Evolutionary conservation across 2,329 filamentous ascomycete species (phyloP), one percentile per base, ranked within the genome.

Genomic region (Ceratocystiopsis sp.): DNA sequence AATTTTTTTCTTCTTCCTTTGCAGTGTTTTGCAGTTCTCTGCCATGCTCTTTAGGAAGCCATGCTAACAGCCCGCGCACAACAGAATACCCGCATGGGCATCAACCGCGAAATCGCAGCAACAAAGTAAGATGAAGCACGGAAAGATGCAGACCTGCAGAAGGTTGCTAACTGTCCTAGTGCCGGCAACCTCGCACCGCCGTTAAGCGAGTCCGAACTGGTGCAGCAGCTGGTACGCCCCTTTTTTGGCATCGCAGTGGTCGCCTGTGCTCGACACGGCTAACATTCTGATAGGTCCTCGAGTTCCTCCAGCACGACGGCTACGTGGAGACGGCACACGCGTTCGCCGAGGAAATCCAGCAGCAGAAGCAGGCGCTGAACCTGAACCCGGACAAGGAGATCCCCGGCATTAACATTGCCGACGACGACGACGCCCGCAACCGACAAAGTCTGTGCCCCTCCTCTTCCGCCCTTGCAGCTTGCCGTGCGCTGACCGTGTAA

Each of bases 301-400:
- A 95, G 60, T 96, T 93, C 51, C 66, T 98, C 14, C 83, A 87
- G 35, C 89, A 96, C 52, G 91, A 96, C 54, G 91, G 91, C 46
- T 96, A 95, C 52, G 80, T 95, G 9, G 89, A 95, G 51, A 94
- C 89, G 0, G 87, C 87, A 10, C 75, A 79, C 49, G 85, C 84
- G 0, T 96, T 98, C 65, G 78, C 83, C 4, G 71, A 80, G 52
- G 89, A 96, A 55, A 76, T 93, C 21, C 71, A 75, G 43, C 65
- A 71, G 15, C 84, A 94, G 57, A 80, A 82, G 52, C 66, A 73
- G 53, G 77, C 82, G 10, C 62, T 94, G 44, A 73, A 71, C 48
- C 67, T 74, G 37, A 72, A 75, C 44, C 61, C 72, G 35, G 59
- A 60, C 40, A 57, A 66, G 29, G 59, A 65, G n/a, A 62, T 74